Percentiles rank a stretch among this genome's conserved stretches.
Conservation (phyloP, 2,329 filamentous ascomycete species). For the Colletotrichum tropicicola region DNA sequence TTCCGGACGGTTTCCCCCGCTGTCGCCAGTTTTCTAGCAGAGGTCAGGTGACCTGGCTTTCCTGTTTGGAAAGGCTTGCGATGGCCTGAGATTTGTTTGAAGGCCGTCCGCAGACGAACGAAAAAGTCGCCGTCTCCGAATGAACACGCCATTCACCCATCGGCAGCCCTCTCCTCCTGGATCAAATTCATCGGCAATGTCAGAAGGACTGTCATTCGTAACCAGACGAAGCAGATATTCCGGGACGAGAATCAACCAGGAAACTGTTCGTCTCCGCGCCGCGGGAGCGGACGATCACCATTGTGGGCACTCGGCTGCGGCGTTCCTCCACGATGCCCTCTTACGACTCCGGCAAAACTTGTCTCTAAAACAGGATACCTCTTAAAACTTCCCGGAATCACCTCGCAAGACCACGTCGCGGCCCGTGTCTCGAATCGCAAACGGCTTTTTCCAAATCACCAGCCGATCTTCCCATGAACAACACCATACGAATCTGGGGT, state of each 20-base stretch:
- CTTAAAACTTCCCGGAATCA: background rate
- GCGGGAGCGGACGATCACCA: background rate
- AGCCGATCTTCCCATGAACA: slow-evolving; percentile 4
- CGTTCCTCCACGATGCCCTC: background rate
- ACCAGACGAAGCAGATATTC: slow-evolving; percentile 3
- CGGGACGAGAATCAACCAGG: background rate
- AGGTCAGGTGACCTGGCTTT: background rate
- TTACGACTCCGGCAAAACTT: slow-evolving; percentile 8
- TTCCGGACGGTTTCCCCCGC: background rate
- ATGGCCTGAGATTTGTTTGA: background rate
- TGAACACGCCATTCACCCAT: background rate
- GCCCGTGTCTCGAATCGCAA: slow-evolving; percentile 6
- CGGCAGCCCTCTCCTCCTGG: background rate
- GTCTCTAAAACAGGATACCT: background rate
- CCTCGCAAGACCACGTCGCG: background rate
- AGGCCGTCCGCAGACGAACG: background rate
- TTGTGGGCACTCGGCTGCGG: slow-evolving; percentile 1
- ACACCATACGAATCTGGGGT: slow-evolving; percentile 4
- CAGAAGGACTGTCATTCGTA: background rate
- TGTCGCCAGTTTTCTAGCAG: background rate
- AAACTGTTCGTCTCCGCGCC: slow-evolving; percentile 1
- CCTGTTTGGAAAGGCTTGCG: slow-evolving; percentile 8
- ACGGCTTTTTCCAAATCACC: slow-evolving; percentile 5
- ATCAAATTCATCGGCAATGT: background rate
- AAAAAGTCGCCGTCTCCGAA: slow-evolving; percentile 1